These are phyloP conservation scores for Aspergillus latus DNA, from an alignment of 2,329 filamentous ascomycete genomes.

Conservation along the genomic window DNA sequence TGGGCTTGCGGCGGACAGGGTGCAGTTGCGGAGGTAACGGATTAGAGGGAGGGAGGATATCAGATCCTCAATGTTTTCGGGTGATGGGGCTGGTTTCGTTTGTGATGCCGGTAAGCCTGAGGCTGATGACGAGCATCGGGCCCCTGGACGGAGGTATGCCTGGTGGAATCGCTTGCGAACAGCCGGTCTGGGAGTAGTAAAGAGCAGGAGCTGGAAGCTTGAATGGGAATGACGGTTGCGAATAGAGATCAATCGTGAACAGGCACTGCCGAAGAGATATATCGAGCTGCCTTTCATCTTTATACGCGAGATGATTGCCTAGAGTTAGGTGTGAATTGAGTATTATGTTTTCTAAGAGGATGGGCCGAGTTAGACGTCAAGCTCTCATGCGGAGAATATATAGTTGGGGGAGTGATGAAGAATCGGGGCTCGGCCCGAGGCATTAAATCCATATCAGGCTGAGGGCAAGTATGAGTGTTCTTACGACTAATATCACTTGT, in stretches of 20 bases:
- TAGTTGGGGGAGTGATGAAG: not conserved
- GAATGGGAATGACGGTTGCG: too few species aligned
- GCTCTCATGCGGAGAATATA: not conserved
- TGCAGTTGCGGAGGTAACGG: not conserved
- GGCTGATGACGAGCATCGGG: not conserved
- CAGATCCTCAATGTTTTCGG: not conserved
- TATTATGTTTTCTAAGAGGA: too few species aligned
- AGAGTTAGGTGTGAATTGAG: too few species aligned
- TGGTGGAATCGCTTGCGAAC: not conserved
- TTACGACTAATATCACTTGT: too few species aligned
- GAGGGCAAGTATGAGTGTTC: not conserved
- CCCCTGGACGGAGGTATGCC: not conserved
- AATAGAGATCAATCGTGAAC: too few species aligned
- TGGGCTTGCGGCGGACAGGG: not conserved
- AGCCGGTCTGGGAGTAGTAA: not conserved
- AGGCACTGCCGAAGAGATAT: too few species aligned
- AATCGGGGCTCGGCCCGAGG: not conserved
- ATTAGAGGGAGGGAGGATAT: conserved; percentile 2
- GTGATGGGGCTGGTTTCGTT: not conserved
- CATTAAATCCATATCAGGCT: not conserved
- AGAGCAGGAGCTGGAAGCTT: too few species aligned
- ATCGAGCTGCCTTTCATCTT: too few species aligned
- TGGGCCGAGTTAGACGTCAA: too few species aligned
- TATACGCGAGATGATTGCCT: too few species aligned
- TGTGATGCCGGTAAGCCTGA: not conserved